Conservation (phyloP, 805 yeast genomes). For the Lachancea cidri region DNA sequence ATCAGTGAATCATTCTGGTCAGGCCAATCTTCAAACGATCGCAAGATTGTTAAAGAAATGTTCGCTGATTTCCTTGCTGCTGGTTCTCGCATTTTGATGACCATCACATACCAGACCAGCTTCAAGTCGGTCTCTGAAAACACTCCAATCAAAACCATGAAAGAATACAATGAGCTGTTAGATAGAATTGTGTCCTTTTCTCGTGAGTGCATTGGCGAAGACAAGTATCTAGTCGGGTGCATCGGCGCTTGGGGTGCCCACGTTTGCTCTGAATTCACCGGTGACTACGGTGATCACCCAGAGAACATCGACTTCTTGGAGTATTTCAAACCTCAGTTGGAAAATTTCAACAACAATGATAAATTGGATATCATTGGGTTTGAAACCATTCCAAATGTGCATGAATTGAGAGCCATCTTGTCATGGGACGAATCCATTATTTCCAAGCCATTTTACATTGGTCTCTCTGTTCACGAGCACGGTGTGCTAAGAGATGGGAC, state of each 20-base stretch:
- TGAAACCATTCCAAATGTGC: constrained; percentile 66
- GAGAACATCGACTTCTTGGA: constrained; percentile 28
- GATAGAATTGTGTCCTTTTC: constrained; percentile 20
- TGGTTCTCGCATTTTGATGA: constrained; percentile 52
- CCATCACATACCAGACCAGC: constrained; percentile 60
- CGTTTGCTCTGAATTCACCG: constrained; percentile 66
- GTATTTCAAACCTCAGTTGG: constrained; percentile 35
- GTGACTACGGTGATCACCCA: constrained; percentile 44
- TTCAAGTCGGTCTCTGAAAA: constrained; percentile 36
- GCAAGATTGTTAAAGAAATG: constrained; percentile 41
- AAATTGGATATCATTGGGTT: constrained; percentile 54
- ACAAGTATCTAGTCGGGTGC: constrained; percentile 41
- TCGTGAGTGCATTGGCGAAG: constrained; percentile 21
- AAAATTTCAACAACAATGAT: constrained; percentile 43
- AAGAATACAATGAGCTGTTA: constrained; percentile 20
- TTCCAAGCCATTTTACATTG: constrained; percentile 40
- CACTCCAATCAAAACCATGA: constrained; percentile 15
- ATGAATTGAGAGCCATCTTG: constrained; percentile 50
- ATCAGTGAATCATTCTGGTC: constrained; percentile 27
- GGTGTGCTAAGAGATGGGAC: constrained; percentile 49
- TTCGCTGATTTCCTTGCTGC: constrained; percentile 46
- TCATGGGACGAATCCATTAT: constrained; percentile 34
- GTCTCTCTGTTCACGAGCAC: constrained; percentile 39
- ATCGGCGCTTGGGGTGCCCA: constrained; percentile 77
- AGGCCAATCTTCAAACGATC: constrained; percentile 25